Conservation (phyloP, 768 basidiomycete genomes). For the Russula brevipes region DNA sequence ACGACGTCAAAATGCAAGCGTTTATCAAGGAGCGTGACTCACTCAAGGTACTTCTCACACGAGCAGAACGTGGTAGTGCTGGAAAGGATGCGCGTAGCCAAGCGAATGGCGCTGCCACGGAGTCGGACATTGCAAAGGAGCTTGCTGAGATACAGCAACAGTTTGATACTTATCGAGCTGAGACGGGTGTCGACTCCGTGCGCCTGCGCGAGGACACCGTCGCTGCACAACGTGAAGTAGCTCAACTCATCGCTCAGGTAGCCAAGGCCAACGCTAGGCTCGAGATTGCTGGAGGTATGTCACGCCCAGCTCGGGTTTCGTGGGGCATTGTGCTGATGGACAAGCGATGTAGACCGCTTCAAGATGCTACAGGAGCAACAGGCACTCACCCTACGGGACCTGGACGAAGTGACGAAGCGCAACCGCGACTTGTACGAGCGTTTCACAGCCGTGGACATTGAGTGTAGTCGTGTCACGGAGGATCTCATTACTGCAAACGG, state of each 20-base stretch:
- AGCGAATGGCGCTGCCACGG: slow-evolving; percentile 8
- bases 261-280: slow-evolving; percentile 83
- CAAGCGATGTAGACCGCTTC: slow-evolving; percentile 51
- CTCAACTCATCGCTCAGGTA: slow-evolving; percentile 56
- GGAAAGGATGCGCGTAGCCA: slow-evolving; percentile 28
- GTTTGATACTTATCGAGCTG: slow-evolving; percentile 73
- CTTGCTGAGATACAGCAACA: slow-evolving; percentile 70
- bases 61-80: slow-evolving; percentile 39
- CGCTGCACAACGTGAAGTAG: slow-evolving; percentile 61
- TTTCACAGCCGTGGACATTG: slow-evolving; percentile 68
- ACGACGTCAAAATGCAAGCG: slow-evolving; percentile 66
- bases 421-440: slow-evolving; percentile 71
- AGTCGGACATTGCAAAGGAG: slow-evolving; percentile 48
- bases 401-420: slow-evolving; percentile 61
- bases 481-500: slow-evolving; percentile 56
- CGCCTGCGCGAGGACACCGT: slow-evolving; percentile 67
- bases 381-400: slow-evolving; percentile 53
- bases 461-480: slow-evolving; percentile 62
- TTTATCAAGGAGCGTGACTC: slow-evolving; percentile 87
- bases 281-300: slow-evolving; percentile 69
- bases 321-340: background rate
- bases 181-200: slow-evolving; percentile 74
- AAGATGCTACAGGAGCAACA: slow-evolving; percentile 68
- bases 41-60: slow-evolving; percentile 65
- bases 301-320: background rate